Evolutionary conservation across 352 stramenopile genomes (phyloP), one percentile per base, ranked within the genome.

Genomic region (Blastocystis sp.): DNA sequence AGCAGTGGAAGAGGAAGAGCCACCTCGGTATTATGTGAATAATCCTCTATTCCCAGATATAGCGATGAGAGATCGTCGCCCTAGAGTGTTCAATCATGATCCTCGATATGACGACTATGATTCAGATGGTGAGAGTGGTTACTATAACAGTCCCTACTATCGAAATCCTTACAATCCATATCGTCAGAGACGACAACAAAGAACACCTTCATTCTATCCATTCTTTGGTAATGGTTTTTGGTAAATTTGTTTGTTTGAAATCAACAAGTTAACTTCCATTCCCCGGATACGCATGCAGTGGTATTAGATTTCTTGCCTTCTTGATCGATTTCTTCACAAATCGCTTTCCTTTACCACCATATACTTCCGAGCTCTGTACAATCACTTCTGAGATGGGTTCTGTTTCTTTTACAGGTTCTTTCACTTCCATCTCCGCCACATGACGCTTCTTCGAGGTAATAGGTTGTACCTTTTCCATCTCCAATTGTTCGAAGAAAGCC

Each of bases 191-290:
- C 17, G 60, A 42, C 54, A 58, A 24, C 51, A 57, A 30, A 17
- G 73, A 51, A 42, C 48, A 19, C n/a, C 40, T 44, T 48, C 53
- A 2, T 84, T 84, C 27, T 62, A 58, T 53, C 54, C 73, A 11
- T 68, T 66, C 73, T 84, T 84, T 53, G 73, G 73, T 53, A 56
- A 56, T n/a, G 59, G 59, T 7, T 24, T 51, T 24, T 84, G 73
- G 73, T 84, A 66, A 37, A 15, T 48, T 30, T 84, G 73, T 84
- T 84, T 84, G 73, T 84, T 81, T n/a, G 56, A 17, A 76, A 54
- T 59, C 66, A 78, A 30, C 17, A 54, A 24, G 57, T 4, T 9
- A 48, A 48, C 3, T 2, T 9, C 9, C 9, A 48, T 9, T 48
- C 40, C 22, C 33, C 17, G 37, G 66, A 78, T 78, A 78, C 13